Evolutionary conservation across 805 yeast genomes (phyloP).

Genomic region (Wickerhamomyces strasburgensis): DNA sequence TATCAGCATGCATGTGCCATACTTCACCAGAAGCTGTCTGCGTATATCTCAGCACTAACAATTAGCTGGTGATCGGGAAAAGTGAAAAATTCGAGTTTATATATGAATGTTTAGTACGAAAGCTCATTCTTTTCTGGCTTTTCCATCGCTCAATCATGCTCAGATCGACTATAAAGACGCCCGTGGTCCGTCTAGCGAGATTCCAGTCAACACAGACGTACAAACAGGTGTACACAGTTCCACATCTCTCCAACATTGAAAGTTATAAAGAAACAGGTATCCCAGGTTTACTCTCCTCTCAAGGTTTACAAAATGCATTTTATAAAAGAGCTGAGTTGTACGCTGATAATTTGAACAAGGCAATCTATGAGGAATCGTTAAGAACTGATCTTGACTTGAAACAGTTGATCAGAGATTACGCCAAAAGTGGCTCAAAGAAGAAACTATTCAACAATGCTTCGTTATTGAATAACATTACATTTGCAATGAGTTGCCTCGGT

Average conservation of each 20-base stretch:
- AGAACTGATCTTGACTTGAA: conserved; percentile 22
- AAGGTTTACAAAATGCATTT: conserved; percentile 50
- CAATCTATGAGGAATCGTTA: conserved; percentile 23
- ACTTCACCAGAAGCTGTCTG: conserved; percentile 2
- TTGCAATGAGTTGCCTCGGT: conserved; percentile 32
- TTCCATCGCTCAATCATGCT: not conserved
- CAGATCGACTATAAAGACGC: not conserved
- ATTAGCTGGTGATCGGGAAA: conserved; percentile 7
- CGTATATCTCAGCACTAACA: conserved; percentile 20
- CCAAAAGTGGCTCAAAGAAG: conserved; percentile 27
- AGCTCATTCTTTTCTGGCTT: too few relatives aligned
- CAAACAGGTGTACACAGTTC: conserved; percentile 8
- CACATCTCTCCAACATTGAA: conserved; percentile 7
- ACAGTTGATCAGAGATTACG: conserved; percentile 22
- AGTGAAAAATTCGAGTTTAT: too few relatives aligned
- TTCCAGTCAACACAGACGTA: conserved; percentile 2
- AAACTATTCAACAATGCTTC: conserved; percentile 36
- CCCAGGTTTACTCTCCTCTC: conserved; percentile 42
- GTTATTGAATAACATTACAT: conserved; percentile 32
- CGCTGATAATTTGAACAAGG: conserved; percentile 36
- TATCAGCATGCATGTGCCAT: conserved; percentile 1
- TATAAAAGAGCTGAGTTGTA: conserved; percentile 37
- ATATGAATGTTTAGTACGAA: too few relatives aligned
- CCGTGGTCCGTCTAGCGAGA: not conserved
- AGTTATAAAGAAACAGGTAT: conserved; percentile 32